Conservation (phyloP, 1,139 yeast species). For the Hanseniaspora sp. region DNA sequence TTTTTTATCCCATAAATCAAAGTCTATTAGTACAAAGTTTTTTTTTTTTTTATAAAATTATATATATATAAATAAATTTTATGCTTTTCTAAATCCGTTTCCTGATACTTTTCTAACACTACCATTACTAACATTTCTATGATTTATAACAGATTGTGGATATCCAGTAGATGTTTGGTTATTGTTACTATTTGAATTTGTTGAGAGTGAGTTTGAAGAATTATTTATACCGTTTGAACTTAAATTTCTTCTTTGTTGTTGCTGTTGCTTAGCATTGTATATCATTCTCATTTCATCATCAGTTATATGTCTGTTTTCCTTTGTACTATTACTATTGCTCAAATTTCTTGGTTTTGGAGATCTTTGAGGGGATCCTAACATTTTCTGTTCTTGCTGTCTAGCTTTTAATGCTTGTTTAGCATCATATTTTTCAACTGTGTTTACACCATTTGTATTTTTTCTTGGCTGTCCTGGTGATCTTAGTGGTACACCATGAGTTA, state of each 20-base stretch:
- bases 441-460: constrained; percentile 41
- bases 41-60: background rate
- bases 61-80: background rate
- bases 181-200: background rate
- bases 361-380: constrained; percentile 21
- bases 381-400: constrained; percentile 18
- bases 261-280: constrained; percentile 16
- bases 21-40: too few species aligned
- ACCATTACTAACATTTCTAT: constrained; percentile 16
- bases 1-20: too few species aligned
- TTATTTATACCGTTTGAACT: constrained; percentile 4
- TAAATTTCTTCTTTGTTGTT: constrained; percentile 14
- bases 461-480: constrained; percentile 97
- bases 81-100: constrained; percentile 7
- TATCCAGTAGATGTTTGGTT: constrained; percentile 1
- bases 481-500: constrained; percentile 70
- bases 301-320: constrained; percentile 15
- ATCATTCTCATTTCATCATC: constrained; percentile 16
- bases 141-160: constrained; percentile 3
- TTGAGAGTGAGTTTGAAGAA: background rate
- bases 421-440: constrained; percentile 23
- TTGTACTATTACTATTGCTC: constrained; percentile 18
- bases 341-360: constrained; percentile 18
- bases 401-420: constrained; percentile 21
- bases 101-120: constrained; percentile 16